phyloP scores from a whole-genome alignment of 129 eudicot genomes.

The Ambrosia trifida region DNA sequence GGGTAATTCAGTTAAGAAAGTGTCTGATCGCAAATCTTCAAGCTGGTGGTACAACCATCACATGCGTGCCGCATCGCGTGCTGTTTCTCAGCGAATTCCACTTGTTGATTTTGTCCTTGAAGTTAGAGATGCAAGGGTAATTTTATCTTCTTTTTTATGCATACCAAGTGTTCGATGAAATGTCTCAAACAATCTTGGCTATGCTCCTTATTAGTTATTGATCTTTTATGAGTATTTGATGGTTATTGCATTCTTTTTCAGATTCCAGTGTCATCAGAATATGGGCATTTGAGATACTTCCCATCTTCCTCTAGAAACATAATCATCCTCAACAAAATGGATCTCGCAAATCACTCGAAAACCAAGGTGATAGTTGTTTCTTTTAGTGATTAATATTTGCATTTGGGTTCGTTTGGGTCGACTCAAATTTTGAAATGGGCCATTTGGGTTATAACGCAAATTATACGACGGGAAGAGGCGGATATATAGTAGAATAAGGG shows the following conservation, averaged over 20 bases:
- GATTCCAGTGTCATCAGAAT: constrained; percentile 75
- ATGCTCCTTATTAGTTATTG: neutral
- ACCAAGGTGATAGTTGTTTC: constrained; percentile 50
- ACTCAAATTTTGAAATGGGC: too few relatives aligned
- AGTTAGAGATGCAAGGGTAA: constrained; percentile 90
- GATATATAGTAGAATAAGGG: too few relatives aligned
- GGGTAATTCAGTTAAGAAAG: constrained; percentile 51
- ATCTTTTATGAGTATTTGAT: neutral
- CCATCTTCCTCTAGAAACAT: constrained; percentile 57
- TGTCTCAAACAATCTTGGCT: constrained; percentile 2
- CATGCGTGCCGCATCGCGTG: constrained; percentile 87
- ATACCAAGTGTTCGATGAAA: neutral
- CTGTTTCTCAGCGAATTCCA: constrained; percentile 63
- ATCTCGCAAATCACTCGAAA: constrained; percentile 57
- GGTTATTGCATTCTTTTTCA: constrained; percentile 24
- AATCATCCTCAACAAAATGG: constrained; percentile 72
- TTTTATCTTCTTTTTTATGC: neutral
- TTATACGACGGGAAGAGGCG: too few relatives aligned
- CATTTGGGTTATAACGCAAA: too few relatives aligned
- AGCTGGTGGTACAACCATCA: constrained; percentile 96
- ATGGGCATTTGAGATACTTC: constrained; percentile 29
- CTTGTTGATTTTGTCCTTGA: constrained; percentile 75
- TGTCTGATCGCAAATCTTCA: constrained; percentile 49
- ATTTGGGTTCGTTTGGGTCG: too few relatives aligned
- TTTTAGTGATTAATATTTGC: neutral